Evolutionary conservation across 106 monocot species (phyloP), one percentile per base, ranked within the genome.

Genomic region (Acanthochlamys bracteata): DNA sequence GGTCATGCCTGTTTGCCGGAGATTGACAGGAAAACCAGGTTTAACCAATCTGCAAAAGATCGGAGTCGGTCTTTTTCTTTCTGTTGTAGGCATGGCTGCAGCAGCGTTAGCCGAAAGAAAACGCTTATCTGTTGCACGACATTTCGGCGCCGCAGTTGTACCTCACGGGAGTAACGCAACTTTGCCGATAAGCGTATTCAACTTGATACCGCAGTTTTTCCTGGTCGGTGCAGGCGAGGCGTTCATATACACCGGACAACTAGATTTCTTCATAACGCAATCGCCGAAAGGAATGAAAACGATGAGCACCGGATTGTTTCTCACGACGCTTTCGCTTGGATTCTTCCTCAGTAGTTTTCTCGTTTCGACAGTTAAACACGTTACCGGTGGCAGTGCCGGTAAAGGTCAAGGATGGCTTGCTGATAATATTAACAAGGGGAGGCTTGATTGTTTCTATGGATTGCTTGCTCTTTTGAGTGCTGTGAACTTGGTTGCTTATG

Each of bases 261-360:
- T 93, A 39, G 93, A 93, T 49, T 93, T 93, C 82, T 93, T 93
- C 78, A 77, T 93, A 33, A 93, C 79, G 13, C 61, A 77, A 11
- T 84, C 85, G 3, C 93, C 93, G 3, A 85, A 79, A 58, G 73
- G 88, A 54, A 93, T 93, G 93, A 93, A 93, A 71, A 88, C 93
- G 0, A 85, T 93, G 84, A 93, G 93, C 85, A 93, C 93, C 0
- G 93, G 88, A 0, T 68, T 93, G 10, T 93, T 83, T 68, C 80
- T 93, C 19, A 78, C 73, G 11, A 88, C 93, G 0, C 73, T 93
- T 0, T 79, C 93, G n/a, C 73, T 93, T 7, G 93, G 93, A 0
- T 93, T 93, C 74, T 93, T 93, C 71, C n/a, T 88, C 56, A 93
- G 93, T 47, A 85, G 82, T 53, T 24, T 78, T 14, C 27, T 93